Conservation (phyloP, 306 rosid genomes). For the Parietaria judaica region DNA sequence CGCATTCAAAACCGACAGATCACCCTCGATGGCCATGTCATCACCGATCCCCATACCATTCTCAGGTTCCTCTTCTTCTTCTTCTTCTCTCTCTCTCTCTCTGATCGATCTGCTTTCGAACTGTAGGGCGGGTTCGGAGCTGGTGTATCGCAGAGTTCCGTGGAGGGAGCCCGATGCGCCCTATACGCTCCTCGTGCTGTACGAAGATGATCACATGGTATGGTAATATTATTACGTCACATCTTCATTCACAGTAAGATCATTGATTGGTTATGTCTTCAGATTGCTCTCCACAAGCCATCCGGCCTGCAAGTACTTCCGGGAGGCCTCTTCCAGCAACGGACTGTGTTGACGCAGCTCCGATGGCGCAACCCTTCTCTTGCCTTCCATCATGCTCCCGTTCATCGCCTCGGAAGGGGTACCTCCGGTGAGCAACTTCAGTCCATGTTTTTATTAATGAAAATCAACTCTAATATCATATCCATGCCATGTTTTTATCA, state of each 20-base stretch:
- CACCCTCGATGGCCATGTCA: slow-evolving; percentile 46
- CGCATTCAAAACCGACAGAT: slow-evolving; percentile 78
- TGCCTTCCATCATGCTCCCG: slow-evolving; percentile 53
- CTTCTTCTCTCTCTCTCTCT: neutral
- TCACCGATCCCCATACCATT: slow-evolving; percentile 48
- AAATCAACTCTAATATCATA: too few relatives aligned
- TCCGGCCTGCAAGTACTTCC: slow-evolving; percentile 93
- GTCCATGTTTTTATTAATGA: too few relatives aligned
- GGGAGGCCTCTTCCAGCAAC: slow-evolving; percentile 95
- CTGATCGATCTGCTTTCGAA: slow-evolving; percentile 11
- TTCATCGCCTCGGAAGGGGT: slow-evolving; percentile 94
- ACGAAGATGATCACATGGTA: slow-evolving; percentile 79
- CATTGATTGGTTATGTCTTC: slow-evolving; percentile 2
- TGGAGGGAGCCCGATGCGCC: slow-evolving; percentile 94
- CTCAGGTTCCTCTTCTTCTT: slow-evolving; percentile 43
- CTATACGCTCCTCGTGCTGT: slow-evolving; percentile 44
- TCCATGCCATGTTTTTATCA: neutral
- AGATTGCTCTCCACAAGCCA: slow-evolving; percentile 85
- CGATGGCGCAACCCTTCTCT: slow-evolving; percentile 36
- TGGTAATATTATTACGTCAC: slow-evolving; percentile 35
- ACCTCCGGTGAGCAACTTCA: slow-evolving; percentile 62
- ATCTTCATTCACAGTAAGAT: too few relatives aligned
- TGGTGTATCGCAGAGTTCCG: slow-evolving; percentile 77
- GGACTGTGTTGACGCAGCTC: slow-evolving; percentile 82
- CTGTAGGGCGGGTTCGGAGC: slow-evolving; percentile 46